These are phyloP conservation scores for Microcyclosporella mali DNA, from an alignment of 2,329 filamentous ascomycete species.

Conservation along the genomic window DNA sequence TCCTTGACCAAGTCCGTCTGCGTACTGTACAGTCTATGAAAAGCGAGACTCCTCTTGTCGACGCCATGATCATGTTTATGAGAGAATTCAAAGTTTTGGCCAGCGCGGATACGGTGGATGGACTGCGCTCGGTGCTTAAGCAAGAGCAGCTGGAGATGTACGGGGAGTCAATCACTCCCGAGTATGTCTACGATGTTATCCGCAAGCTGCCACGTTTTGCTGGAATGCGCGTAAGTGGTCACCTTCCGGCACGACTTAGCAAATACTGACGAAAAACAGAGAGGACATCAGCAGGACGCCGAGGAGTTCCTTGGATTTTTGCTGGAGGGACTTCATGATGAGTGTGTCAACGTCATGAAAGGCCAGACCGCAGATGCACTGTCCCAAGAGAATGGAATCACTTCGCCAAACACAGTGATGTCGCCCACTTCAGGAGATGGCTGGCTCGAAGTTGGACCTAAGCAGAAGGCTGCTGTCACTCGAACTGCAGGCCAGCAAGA, in stretches of 20 bases:
- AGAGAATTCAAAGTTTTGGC: slow-evolving; percentile 83
- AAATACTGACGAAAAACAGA: slow-evolving; percentile 43
- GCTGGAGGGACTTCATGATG: slow-evolving; percentile 85
- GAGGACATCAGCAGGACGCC: slow-evolving; percentile 94
- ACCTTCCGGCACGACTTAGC: background rate
- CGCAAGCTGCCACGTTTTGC: slow-evolving; percentile 79
- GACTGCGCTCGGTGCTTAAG: slow-evolving; percentile 68
- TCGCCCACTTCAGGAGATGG: slow-evolving; percentile 44
- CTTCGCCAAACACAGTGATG: slow-evolving; percentile 42
- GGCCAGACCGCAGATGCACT: slow-evolving; percentile 23
- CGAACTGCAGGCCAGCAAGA: slow-evolving; percentile 64
- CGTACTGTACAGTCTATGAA: slow-evolving; percentile 87
- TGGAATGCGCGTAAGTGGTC: slow-evolving; percentile 70
- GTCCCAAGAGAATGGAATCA: slow-evolving; percentile 23
- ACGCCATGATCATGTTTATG: slow-evolving; percentile 97
- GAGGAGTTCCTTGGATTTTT: slow-evolving; percentile 95
- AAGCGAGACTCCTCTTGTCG: slow-evolving; percentile 85
- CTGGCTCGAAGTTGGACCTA: slow-evolving; percentile 94
- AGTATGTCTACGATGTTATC: slow-evolving; percentile 93
- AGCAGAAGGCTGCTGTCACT: slow-evolving; percentile 80
- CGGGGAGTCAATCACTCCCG: slow-evolving; percentile 84
- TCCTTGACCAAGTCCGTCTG: slow-evolving; percentile 79
- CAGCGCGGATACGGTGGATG: slow-evolving; percentile 66
- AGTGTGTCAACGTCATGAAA: slow-evolving; percentile 70
- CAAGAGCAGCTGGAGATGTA: slow-evolving; percentile 80